A percentile compares a stretch with the other conserved stretches of the same genome.
Evolutionary conservation across 257 asterid species (phyloP).

Genomic region (Dorcoceras hygrometricum): DNA sequence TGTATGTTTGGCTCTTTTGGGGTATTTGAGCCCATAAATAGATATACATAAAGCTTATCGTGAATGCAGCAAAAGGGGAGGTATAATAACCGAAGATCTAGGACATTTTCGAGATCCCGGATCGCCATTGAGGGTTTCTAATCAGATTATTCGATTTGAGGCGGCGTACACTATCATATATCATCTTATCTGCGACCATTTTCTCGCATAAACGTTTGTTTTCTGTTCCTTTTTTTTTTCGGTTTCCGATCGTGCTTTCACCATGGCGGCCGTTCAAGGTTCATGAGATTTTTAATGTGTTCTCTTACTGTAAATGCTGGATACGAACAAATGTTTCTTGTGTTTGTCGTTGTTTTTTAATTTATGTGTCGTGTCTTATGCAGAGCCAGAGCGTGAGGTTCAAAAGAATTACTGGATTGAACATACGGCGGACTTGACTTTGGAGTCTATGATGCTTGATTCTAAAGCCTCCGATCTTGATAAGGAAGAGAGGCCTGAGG

Average conservation of each 20-base stretch:
- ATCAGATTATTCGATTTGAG: neutral
- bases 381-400: slow-evolving; percentile 77
- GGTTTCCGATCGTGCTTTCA: neutral
- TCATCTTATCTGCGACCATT: neutral
- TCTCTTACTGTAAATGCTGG: neutral
- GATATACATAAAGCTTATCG: slow-evolving; percentile 5
- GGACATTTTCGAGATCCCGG: slow-evolving; percentile 90
- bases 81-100: slow-evolving; percentile 63
- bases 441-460: slow-evolving; percentile 98
- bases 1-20: neutral
- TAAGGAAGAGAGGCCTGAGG: slow-evolving; percentile 98
- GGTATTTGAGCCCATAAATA: slow-evolving; percentile 27
- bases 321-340: neutral
- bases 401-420: slow-evolving; percentile 92
- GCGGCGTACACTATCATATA: slow-evolving; percentile 3
- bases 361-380: neutral
- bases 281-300: neutral
- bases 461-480: slow-evolving; percentile 94
- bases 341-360: too few species aligned
- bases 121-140: slow-evolving; percentile 79
- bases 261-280: slow-evolving; percentile 67
- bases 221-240: neutral
- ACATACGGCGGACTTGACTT: slow-evolving; percentile 67
- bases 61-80: slow-evolving; percentile 84
- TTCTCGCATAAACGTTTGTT: neutral